Percentiles rank a stretch among this genome's conserved stretches.
phyloP scores from a whole-genome alignment of 2,329 filamentous ascomycete species.

The Sarocladium oryzae region DNA sequence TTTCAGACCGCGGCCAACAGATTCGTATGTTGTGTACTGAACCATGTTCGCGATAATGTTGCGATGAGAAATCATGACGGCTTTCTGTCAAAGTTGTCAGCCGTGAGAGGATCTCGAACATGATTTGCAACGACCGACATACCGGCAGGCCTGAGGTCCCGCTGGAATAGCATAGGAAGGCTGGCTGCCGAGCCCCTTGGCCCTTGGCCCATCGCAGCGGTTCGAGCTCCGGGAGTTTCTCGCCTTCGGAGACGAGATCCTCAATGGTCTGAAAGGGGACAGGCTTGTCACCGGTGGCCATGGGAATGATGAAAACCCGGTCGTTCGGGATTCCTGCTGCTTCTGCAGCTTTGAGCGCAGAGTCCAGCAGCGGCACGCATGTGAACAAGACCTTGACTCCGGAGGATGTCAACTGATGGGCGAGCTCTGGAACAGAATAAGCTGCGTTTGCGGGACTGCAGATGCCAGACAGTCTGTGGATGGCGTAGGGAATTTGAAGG shows the following conservation, averaged over 20 bases:
- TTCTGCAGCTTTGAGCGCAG: conserved; percentile 55
- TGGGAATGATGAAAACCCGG: conserved; percentile 57
- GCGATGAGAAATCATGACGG: conserved; percentile 72
- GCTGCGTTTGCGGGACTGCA: conserved; percentile 63
- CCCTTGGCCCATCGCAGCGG: conserved; percentile 48
- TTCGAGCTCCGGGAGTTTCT: conserved; percentile 40
- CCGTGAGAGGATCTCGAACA: not conserved
- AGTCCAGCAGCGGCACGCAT: conserved; percentile 55
- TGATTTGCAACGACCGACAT: conserved; percentile 14
- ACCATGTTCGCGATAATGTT: conserved; percentile 73
- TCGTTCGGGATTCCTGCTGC: conserved; percentile 54
- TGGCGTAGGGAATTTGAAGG: conserved; percentile 44
- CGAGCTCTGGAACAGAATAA: conserved; percentile 59
- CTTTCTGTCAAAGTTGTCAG: conserved; percentile 49
- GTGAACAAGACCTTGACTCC: conserved; percentile 63
- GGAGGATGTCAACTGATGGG: conserved; percentile 59
- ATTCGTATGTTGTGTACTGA: conserved; percentile 47
- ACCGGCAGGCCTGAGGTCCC: conserved; percentile 66
- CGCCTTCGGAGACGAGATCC: conserved; percentile 53
- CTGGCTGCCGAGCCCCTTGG: conserved; percentile 54
- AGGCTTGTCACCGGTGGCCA: conserved; percentile 39
- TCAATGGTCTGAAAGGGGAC: conserved; percentile 47
- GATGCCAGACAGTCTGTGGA: conserved; percentile 61
- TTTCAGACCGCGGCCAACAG: conserved; percentile 27
- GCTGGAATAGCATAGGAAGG: conserved; percentile 67